Evolutionary conservation across 2,329 filamentous ascomycete species (phyloP).

Genomic region (Fusarium sp.): DNA sequence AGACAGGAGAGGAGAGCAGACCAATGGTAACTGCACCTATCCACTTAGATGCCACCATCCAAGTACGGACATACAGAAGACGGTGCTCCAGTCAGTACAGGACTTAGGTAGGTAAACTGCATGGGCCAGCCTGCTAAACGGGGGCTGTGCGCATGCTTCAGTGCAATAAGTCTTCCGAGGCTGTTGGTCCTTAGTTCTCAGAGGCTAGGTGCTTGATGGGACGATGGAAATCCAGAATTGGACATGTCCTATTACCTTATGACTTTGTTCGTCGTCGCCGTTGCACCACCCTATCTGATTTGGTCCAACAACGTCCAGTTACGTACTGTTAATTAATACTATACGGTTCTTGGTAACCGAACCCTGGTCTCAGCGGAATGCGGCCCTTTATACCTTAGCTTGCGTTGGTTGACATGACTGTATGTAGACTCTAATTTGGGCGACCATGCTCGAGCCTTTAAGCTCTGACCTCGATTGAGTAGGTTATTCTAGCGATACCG

Average conservation of each 20-base stretch:
- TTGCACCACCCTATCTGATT: constrained; percentile 9
- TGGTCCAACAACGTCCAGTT: background rate
- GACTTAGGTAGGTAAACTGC: background rate
- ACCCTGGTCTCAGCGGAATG: constrained; percentile 31
- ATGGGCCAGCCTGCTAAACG: constrained; percentile 25
- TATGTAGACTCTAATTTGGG: constrained; percentile 26
- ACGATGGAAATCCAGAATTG: constrained; percentile 24
- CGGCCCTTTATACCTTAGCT: constrained; percentile 37
- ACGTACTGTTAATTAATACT: background rate
- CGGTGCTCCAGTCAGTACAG: background rate
- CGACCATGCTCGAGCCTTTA: constrained; percentile 4
- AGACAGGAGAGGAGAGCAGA: background rate
- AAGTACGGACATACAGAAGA: background rate
- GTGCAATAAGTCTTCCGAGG: constrained; percentile 17
- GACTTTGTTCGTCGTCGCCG: constrained; percentile 2
- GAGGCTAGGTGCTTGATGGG: constrained; percentile 19
- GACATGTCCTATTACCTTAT: background rate
- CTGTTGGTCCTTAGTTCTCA: constrained; percentile 36
- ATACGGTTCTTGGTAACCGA: background rate
- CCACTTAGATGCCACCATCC: background rate
- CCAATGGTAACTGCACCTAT: background rate
- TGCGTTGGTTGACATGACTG: constrained; percentile 14
- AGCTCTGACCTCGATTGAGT: constrained; percentile 12
- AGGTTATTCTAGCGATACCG: constrained; percentile 21
- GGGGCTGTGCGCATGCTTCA: constrained; percentile 32